Conservation (phyloP, 1,139 yeast species). For the Blastobotrys persicus region DNA sequence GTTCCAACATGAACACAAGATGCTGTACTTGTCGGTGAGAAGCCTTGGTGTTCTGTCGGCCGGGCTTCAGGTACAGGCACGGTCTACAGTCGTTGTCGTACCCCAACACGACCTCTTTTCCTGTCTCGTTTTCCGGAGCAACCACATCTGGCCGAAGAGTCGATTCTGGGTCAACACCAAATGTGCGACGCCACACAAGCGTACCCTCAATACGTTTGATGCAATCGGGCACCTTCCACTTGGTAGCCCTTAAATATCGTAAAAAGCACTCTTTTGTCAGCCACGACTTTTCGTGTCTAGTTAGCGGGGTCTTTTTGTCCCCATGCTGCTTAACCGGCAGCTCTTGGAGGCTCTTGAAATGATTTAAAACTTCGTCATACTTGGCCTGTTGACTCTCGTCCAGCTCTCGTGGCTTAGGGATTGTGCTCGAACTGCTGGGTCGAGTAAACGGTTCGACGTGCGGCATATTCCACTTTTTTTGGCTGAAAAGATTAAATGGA, state of each 20-base stretch:
- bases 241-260: conserved; percentile 85
- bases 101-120: conserved; percentile 86
- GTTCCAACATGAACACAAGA: conserved; percentile 84
- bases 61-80: conserved; percentile 83
- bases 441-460: conserved; percentile 31
- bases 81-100: conserved; percentile 88
- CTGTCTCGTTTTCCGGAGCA: conserved; percentile 72
- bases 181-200: conserved; percentile 86
- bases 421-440: conserved; percentile 40
- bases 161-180: conserved; percentile 67
- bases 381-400: conserved; percentile 54
- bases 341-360: conserved; percentile 48
- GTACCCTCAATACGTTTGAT: conserved; percentile 72
- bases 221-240: conserved; percentile 75
- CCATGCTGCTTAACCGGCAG: conserved; percentile 41
- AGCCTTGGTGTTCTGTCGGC: conserved; percentile 88
- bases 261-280: conserved; percentile 83
- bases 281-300: conserved; percentile 79
- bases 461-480: conserved; percentile 8
- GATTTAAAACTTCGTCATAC: conserved; percentile 55
- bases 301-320: conserved; percentile 38
- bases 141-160: conserved; percentile 62
- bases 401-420: conserved; percentile 53
- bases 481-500: not conserved
- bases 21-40: conserved; percentile 89